These are phyloP conservation scores for Pisolithus tinctorius DNA, from an alignment of 768 basidiomycete genomes.

Conservation along the genomic window DNA sequence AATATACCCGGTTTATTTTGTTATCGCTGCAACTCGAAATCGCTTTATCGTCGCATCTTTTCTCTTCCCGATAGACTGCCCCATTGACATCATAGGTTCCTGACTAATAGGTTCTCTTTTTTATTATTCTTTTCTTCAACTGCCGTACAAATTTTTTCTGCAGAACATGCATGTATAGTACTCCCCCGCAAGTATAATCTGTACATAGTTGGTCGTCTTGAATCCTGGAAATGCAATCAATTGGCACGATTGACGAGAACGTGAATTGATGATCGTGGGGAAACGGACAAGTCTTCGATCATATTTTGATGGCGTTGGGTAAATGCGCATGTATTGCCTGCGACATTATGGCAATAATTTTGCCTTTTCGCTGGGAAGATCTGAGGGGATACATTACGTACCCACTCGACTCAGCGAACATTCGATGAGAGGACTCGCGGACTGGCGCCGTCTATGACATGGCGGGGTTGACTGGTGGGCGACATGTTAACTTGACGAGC, in stretches of 20 bases:
- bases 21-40: conserved; percentile 19
- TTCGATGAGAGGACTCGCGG: too few relatives aligned
- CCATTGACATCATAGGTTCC: conserved; percentile 20
- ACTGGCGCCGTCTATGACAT: background rate
- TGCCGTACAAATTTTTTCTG: conserved; percentile 28
- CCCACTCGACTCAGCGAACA: conserved; percentile 6
- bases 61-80: background rate
- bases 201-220: conserved; percentile 21
- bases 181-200: conserved; percentile 18
- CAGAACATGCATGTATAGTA: conserved; percentile 35
- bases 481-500: background rate
- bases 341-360: conserved; percentile 4
- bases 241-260: background rate
- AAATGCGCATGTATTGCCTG: conserved; percentile 24
- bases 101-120: conserved; percentile 6
- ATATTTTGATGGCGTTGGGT: conserved; percentile 26
- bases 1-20: conserved; percentile 32
- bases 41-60: conserved; percentile 10
- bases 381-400: conserved; percentile 21
- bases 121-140: conserved; percentile 25
- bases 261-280: conserved; percentile 8
- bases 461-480: too few relatives aligned
- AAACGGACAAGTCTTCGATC: conserved; percentile 16
- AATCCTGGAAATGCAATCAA: background rate
- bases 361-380: conserved; percentile 12